Conservation (phyloP, 2,329 filamentous ascomycete species). For the Alternaria sp. region DNA sequence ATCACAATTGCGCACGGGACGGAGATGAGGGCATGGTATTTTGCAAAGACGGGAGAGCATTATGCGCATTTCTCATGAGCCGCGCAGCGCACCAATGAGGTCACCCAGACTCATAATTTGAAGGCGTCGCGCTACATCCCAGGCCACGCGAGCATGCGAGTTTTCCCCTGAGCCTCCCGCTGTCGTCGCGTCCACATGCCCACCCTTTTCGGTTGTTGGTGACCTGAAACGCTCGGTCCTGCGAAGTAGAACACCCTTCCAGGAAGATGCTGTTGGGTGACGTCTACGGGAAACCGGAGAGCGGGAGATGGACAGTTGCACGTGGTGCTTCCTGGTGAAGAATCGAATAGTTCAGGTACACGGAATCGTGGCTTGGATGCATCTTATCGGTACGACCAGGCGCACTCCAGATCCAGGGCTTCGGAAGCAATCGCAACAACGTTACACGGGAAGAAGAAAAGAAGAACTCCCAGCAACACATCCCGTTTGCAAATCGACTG, state of each 20-base stretch:
- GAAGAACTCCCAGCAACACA: neutral
- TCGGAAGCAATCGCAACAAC: neutral
- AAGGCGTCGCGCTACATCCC: conserved; percentile 1
- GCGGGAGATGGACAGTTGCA: neutral
- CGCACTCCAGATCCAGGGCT: neutral
- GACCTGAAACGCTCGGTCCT: neutral
- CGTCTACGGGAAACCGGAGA: neutral
- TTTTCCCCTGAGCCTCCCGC: conserved; percentile 1
- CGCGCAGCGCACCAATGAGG: neutral
- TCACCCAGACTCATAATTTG: neutral
- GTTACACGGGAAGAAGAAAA: conserved; percentile 5
- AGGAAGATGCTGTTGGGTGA: neutral
- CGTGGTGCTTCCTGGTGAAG: neutral
- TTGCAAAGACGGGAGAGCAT: neutral
- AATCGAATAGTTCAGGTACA: neutral
- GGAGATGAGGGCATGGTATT: conserved; percentile 11
- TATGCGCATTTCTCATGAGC: neutral
- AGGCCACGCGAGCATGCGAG: neutral
- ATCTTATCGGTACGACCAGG: neutral
- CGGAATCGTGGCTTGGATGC: neutral
- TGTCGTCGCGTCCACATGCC: neutral
- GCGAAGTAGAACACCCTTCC: neutral
- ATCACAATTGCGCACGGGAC: conserved; percentile 1
- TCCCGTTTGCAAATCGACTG: neutral
- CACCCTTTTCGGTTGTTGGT: neutral